Evolutionary conservation across 1,284 basidiomycete species (phyloP).

Genomic region (Trichosporon sp.): DNA sequence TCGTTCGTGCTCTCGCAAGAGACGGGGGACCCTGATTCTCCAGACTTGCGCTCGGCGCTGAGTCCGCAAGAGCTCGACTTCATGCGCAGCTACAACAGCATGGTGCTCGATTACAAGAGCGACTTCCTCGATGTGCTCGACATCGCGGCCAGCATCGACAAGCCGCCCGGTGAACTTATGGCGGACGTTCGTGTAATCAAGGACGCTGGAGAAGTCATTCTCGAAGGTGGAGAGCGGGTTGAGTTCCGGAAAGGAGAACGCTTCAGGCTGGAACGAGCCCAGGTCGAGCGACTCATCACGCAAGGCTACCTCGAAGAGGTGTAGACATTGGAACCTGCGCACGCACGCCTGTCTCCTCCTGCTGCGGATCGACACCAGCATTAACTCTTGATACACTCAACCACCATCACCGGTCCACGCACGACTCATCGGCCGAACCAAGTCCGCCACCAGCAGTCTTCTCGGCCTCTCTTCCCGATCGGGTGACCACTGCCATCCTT

Average conservation of each 20-base stretch:
- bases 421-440: no score
- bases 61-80: constrained; percentile 91
- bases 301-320: constrained; percentile 81
- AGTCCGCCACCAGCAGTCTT: no score
- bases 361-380: background rate
- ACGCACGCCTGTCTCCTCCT: background rate
- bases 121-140: constrained; percentile 85
- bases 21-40: constrained; percentile 35
- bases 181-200: constrained; percentile 60
- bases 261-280: constrained; percentile 78
- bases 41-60: constrained; percentile 73
- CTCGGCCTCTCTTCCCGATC: background rate
- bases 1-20: constrained; percentile 73
- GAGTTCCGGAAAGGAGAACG: constrained; percentile 86
- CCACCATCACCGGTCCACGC: no score
- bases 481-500: background rate
- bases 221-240: constrained; percentile 76
- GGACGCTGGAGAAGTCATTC: constrained; percentile 86
- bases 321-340: constrained; percentile 26
- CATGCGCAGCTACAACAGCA: constrained; percentile 75
- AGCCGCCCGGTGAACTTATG: constrained; percentile 62
- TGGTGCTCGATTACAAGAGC: constrained; percentile 79
- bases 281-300: constrained; percentile 88
- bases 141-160: constrained; percentile 72
- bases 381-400: no score